phyloP scores from a whole-genome alignment of 2,329 filamentous ascomycete genomes.

The Lecanicillium sp. region DNA sequence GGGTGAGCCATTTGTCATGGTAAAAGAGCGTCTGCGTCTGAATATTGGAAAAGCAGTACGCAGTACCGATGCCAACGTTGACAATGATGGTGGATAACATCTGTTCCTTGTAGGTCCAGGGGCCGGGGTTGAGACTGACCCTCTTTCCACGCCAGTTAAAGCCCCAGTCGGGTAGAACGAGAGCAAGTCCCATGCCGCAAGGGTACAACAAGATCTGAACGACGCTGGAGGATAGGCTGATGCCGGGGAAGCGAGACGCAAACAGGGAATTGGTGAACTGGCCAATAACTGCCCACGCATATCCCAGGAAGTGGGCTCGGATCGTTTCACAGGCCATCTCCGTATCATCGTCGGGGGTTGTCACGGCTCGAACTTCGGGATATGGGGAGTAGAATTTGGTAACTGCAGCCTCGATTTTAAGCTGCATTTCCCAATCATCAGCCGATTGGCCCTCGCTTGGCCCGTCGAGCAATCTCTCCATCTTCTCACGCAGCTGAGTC shows the following conservation, averaged over 20 bases:
- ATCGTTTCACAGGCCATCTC: not conserved
- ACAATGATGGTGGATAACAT: constrained; percentile 29
- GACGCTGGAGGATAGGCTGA: not conserved
- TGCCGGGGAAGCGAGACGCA: not conserved
- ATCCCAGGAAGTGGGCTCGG: not conserved
- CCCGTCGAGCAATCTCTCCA: constrained; percentile 11
- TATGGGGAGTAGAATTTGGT: not conserved
- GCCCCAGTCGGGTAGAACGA: not conserved
- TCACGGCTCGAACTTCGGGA: not conserved
- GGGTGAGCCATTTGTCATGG: constrained; percentile 8
- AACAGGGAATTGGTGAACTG: constrained; percentile 1
- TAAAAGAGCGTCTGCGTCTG: constrained; percentile 21
- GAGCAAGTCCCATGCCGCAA: not conserved
- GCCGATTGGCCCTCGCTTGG: constrained; percentile 11
- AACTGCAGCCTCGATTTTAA: not conserved
- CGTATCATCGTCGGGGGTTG: not conserved
- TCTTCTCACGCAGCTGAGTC: constrained; percentile 11
- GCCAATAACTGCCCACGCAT: not conserved
- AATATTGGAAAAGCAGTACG: constrained; percentile 26
- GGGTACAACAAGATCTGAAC: not conserved
- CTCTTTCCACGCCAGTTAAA: constrained; percentile 6
- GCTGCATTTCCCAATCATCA: not conserved
- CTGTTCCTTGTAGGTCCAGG: constrained; percentile 31
- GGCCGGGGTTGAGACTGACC: constrained; percentile 27
- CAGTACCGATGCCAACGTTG: constrained; percentile 27